Evolutionary conservation across 768 basidiomycete species (phyloP), one percentile per base, ranked within the genome.

Genomic region (Galerina sulciceps): DNA sequence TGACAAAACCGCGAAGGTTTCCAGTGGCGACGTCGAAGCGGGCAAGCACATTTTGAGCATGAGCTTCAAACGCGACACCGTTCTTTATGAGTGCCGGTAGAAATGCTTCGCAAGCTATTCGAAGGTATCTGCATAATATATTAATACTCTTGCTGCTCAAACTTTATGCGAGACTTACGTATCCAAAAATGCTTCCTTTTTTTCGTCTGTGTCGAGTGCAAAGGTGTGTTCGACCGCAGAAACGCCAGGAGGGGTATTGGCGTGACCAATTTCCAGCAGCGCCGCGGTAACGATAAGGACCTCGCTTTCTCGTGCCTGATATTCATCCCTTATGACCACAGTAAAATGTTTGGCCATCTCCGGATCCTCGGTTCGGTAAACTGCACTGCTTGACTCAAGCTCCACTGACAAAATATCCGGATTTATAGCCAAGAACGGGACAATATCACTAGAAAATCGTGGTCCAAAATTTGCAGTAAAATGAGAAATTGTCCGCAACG

Each of bases 41-140:
- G 37, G 77, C 75, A 6, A 84, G 77, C 15, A 81, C 74, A 63
- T 85, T 86, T 59, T 86, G 85, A 1, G 84, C 82, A 66, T 86
- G 85, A 10, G 83, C 85, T 69, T 86, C 85, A 51, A 86, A 84
- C 6, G 81, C 80, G n/a, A 85, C 80, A 4, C 84, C 84, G 49
- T 86, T 83, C 41, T 79, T 55, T 13, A 86, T 69, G 38, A 84
- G 67, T 4, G 83, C 76, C 10, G 85, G 84, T 54, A 85, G 69
- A 15, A 86, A 69, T 2, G 83, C 84, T 34, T 76, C 73, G 49
- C 83, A 80, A 4, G 81, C 78, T n/a, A 83, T 68, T 23, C 76
- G 72, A 46, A 84, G 72, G 57, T 85, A 86, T 49, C 85, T 84
- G 55, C 10, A 5, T 14, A 60, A 43, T 42, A 44, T 52, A 37